Evolutionary conservation across 345 rosid genomes (phyloP), one percentile per base, ranked within the genome.

Genomic region (Murraya paniculata): DNA sequence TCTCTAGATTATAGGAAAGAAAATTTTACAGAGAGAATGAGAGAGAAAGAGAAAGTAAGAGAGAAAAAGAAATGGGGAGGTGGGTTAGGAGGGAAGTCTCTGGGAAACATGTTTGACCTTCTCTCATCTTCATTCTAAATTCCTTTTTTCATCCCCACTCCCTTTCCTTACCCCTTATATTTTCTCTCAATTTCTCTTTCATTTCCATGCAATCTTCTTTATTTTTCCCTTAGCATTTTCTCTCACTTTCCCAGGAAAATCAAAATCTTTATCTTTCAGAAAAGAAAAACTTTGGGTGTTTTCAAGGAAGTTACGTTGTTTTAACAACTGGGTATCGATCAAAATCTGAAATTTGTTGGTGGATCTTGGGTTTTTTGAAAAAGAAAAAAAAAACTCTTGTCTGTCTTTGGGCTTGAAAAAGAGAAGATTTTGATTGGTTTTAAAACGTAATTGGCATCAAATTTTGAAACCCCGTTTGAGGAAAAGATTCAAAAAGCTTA

Each of bases 31-130:
- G 39, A 61, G 53, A 13, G 53, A 57, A 18, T 48, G 2, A 8
- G 27, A 27, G 58, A 0, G 21, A n/a, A 39, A 24, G 18, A 50
- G 9, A n/a, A 39, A 38, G n/a, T 28, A 18, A 73, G 36, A 45
- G 64, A 2, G 57, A 33, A 11, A 33, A 4, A 35, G 36, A 53
- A 9, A 5, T 19, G 11, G 28, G 24, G 13, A 58, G 35, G 25
- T 27, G 71, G 64, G 55, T 13, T 33, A 30, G 78, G 73, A 48
- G 67, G 78, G 76, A 65, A 74, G 77, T 30, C 64, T 73, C 76
- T 48, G 79, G 80, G 76, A 74, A 79, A 77, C 75, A 76, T 78
- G 80, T 79, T 81, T 84, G 85, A 83, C 88, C 31, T 33, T 76
- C 67, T 39, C 72, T 68, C 55, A 65, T 64, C 79, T 57, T 56